Percentiles rank a stretch among this genome's conserved stretches.
Evolutionary conservation across 192 early-diverging fungal genomes (phyloP).

Genomic region (Jimgerdemannia lactiflua): DNA sequence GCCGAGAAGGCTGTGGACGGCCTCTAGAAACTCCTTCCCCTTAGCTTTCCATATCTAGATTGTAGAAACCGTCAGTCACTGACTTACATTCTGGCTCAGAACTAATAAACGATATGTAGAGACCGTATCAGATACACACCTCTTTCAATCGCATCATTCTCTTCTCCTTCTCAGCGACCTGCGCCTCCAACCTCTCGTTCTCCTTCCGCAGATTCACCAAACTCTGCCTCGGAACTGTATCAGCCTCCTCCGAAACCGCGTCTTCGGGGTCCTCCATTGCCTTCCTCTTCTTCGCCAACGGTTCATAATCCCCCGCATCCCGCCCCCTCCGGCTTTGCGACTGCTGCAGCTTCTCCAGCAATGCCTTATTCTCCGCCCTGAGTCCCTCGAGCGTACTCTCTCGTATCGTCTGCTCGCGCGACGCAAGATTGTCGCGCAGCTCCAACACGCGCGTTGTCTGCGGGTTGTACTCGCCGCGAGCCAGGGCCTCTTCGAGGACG

Average conservation of each 20-base stretch:
- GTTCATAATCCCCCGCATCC: neutral
- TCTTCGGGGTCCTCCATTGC: constrained; percentile 13
- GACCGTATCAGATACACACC: constrained; percentile 25
- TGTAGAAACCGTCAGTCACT: neutral
- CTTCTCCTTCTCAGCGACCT: constrained; percentile 64
- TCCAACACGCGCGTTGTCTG: constrained; percentile 62
- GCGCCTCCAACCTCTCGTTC: constrained; percentile 42
- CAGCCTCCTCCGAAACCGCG: constrained; percentile 7
- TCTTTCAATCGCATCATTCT: constrained; percentile 65
- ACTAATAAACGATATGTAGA: neutral
- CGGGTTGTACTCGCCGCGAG: constrained; percentile 59
- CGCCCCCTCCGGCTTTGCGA: neutral
- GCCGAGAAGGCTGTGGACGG: constrained; percentile 69
- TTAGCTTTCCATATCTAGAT: constrained; percentile 61
- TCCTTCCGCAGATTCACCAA: constrained; percentile 58
- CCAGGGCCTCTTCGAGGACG: constrained; percentile 60
- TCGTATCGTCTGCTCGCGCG: constrained; percentile 64
- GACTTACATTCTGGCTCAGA: no score
- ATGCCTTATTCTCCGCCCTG: constrained; percentile 62
- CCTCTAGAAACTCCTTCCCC: constrained; percentile 70
- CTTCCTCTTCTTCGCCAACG: neutral
- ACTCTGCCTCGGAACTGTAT: constrained; percentile 48
- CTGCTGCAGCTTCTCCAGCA: constrained; percentile 40
- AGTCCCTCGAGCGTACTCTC: constrained; percentile 64
- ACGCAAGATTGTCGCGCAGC: constrained; percentile 75